Percentiles rank a stretch among this genome's conserved stretches.
Conservation (phyloP, 139 green algal genomes). For the Coelastrella sp. region DNA sequence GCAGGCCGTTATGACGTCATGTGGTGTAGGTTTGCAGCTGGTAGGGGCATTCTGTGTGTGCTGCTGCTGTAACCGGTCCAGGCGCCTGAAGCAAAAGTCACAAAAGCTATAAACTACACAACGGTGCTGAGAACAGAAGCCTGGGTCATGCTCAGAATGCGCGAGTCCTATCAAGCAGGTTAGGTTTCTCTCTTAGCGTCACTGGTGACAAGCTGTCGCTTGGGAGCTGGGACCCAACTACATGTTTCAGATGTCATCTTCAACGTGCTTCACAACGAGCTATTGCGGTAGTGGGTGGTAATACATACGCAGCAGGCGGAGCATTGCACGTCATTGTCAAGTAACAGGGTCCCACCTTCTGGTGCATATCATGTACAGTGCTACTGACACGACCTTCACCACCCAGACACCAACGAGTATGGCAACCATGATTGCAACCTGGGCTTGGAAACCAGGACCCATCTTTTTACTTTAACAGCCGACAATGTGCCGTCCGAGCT, state of each 20-base stretch:
- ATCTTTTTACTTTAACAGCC: background rate
- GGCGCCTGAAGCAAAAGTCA: background rate
- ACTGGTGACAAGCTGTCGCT: too few relatives aligned
- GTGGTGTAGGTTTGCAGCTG: background rate
- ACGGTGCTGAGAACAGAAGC: too few relatives aligned
- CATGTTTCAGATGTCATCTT: too few relatives aligned
- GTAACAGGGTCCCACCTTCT: background rate
- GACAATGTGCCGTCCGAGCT: too few relatives aligned
- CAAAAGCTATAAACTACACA: too few relatives aligned
- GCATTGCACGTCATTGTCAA: background rate
- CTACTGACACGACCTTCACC: background rate
- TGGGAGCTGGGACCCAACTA: too few relatives aligned
- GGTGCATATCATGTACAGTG: background rate
- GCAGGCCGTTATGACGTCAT: background rate
- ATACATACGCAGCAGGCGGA: background rate
- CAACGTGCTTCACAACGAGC: too few relatives aligned
- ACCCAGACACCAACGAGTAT: constrained; percentile 25
- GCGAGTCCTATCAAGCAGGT: too few relatives aligned
- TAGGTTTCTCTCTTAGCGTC: too few relatives aligned
- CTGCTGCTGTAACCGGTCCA: background rate
- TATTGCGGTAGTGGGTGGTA: too few relatives aligned
- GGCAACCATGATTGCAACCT: constrained; percentile 26
- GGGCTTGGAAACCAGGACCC: background rate
- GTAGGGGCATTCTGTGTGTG: background rate
- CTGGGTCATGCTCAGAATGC: too few relatives aligned